Base-by-base conservation (phyloP, 2,329 filamentous ascomycete genomes). In the Phialemoniopsis sp. region DNA sequence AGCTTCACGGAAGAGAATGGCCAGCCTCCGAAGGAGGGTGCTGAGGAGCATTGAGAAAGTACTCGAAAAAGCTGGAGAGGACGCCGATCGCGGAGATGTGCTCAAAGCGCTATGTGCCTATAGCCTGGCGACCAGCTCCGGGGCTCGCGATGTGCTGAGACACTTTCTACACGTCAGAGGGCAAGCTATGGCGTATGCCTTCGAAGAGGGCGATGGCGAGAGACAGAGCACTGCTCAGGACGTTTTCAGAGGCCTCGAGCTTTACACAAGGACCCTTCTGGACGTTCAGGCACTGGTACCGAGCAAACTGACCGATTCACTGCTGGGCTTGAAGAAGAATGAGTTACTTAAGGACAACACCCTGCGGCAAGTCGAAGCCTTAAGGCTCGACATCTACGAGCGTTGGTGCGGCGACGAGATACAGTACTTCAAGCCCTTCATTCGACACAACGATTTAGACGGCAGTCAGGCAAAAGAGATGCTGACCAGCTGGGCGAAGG, bases 351-450 rank as follows among this genome's bases (percentile, higher is more conserved):
- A 79, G n/a, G 87, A 94, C 55, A 62, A 73, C 2, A 72, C 81
- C 2, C 67, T 96, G 14, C 73, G 75, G 39, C 63, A 67, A 1
- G 60, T 93, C 2, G 79, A 87, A 47, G 84, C 83, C 13, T 65
- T 95, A 12, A 78, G 86, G 29, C 66, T 96, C 18, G 89, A 95
- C 54, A 65, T 93, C 9, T 81, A 88, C 52, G 80, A 83, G 46
- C 74, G 75, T 15, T 95, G 89, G 86, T 86, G 93, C 46, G 76
- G 85, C 14, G 81, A 89, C 8, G 88, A 94, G 44, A 86, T 95
- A 32, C 79, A 78, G 34, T 85, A 85, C 47, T 96, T 94, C 56
- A 91, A 82, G 1, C 90, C 90, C 0, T 95, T 89, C 66, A 86
- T 94, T 29, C 81, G 87, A 21, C 82, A 94, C 51, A 87, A 90